phyloP scores from a whole-genome alignment of 140 eudicot genomes.

The Bidens hawaiensis region DNA sequence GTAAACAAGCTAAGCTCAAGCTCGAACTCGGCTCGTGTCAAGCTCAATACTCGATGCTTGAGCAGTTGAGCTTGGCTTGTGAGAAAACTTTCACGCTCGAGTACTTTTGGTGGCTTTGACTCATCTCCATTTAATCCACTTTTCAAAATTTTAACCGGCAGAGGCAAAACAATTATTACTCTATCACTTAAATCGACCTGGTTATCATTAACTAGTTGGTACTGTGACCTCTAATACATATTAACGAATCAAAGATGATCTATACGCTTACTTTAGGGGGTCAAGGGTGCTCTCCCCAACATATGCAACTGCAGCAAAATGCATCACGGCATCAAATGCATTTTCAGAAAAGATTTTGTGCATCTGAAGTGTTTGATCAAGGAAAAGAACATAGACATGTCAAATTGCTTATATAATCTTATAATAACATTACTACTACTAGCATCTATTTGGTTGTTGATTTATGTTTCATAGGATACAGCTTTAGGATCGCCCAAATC shows the following conservation, averaged over 20 bases:
- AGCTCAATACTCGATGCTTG: too few relatives aligned
- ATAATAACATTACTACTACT: background rate
- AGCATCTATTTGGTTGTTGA: background rate
- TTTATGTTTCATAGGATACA: constrained; percentile 44
- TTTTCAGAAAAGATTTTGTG: constrained; percentile 71
- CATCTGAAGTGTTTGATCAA: constrained; percentile 52
- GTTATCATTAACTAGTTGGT: background rate
- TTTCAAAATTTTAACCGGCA: background rate
- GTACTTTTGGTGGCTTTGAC: background rate
- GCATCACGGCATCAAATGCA: constrained; percentile 96
- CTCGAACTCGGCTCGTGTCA: too few relatives aligned
- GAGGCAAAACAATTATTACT: background rate
- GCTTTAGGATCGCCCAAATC: constrained; percentile 82
- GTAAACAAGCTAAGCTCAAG: background rate
- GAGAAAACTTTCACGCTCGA: background rate
- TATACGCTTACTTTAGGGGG: constrained; percentile 60
- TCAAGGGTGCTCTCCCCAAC: constrained; percentile 95
- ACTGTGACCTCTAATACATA: background rate
- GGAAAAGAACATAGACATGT: constrained; percentile 29
- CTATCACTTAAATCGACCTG: background rate
- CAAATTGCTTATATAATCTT: constrained; percentile 1
- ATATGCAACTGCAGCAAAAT: constrained; percentile 94
- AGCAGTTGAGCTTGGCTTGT: too few relatives aligned
- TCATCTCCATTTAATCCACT: background rate
- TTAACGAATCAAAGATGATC: background rate